Percentiles rank a stretch among this genome's conserved stretches.
These are phyloP conservation scores for Macaranga tanarius DNA, from an alignment of 441 rosid species.

Conservation along the genomic window DNA sequence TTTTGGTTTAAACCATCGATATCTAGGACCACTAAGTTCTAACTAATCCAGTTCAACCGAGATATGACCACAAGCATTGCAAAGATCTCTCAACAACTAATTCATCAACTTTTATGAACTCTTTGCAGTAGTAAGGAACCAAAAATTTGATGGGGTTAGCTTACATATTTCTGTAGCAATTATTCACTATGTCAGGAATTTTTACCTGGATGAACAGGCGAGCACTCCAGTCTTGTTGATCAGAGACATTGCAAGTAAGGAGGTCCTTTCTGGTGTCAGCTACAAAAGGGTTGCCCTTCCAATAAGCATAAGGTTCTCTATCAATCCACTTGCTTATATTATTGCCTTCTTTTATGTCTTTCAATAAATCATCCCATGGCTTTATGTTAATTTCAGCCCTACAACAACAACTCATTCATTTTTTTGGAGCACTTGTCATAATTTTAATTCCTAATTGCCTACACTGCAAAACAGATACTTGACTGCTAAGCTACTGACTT, in stretches of 20 bases:
- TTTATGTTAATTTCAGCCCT: constrained; percentile 86
- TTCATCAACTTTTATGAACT: no score
- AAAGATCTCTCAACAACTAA: no score
- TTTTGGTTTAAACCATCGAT: no score
- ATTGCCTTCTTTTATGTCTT: constrained; percentile 61
- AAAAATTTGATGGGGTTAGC: not conserved
- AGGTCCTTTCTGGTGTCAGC: constrained; percentile 55
- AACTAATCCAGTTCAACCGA: no score
- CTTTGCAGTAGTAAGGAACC: not conserved
- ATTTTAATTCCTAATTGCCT: not conserved
- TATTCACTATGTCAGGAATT: not conserved
- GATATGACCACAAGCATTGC: no score
- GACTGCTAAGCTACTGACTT: not conserved
- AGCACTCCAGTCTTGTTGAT: constrained; percentile 67
- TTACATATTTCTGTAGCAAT: not conserved
- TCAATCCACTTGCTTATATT: constrained; percentile 51
- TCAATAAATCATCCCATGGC: constrained; percentile 58
- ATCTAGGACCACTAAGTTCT: no score
- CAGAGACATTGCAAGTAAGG: constrained; percentile 61
- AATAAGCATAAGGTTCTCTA: constrained; percentile 71
- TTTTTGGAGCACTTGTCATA: no score
- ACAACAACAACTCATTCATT: not conserved
- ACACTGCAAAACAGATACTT: not conserved
- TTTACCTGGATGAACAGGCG: constrained; percentile 60
- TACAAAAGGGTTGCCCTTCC: constrained; percentile 81